Percentiles rank a stretch among this genome's conserved stretches.
Evolutionary conservation across 1,284 basidiomycete species (phyloP).

Genomic region (Ustilago nuda): DNA sequence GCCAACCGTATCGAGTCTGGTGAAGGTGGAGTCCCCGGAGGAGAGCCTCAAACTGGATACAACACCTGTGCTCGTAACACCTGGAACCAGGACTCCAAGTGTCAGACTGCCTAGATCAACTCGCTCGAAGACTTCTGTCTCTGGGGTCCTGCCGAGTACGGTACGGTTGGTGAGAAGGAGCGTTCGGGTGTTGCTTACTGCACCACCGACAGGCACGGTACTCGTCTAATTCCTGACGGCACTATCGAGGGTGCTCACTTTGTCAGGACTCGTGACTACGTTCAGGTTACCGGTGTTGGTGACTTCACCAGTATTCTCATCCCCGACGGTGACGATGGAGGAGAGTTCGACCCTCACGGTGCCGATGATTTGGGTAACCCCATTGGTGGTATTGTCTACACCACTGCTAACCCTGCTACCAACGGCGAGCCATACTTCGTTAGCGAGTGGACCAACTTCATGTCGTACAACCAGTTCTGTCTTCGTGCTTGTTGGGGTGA

Average conservation of each 20-base stretch:
- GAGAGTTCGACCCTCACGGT: conserved; percentile 67
- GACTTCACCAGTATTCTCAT: conserved; percentile 57
- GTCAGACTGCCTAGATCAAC: conserved; percentile 66
- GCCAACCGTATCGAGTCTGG: conserved; percentile 48
- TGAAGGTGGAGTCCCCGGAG: conserved; percentile 38
- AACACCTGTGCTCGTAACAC: conserved; percentile 53
- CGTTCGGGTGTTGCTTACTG: conserved; percentile 63
- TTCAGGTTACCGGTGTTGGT: conserved; percentile 63
- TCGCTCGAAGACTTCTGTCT: conserved; percentile 65
- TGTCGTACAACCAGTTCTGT: conserved; percentile 63
- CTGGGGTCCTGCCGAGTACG: conserved; percentile 54
- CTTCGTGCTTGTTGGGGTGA: conserved; percentile 61
- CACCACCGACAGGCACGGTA: conserved; percentile 64
- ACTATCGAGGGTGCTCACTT: conserved; percentile 65
- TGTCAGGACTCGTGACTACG: conserved; percentile 61
- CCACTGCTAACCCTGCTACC: conserved; percentile 56
- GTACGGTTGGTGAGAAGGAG: conserved; percentile 63
- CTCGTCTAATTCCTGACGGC: conserved; percentile 66
- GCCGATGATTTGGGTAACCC: conserved; percentile 62
- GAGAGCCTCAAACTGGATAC: conserved; percentile 57
- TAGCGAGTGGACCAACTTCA: conserved; percentile 64
- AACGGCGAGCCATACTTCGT: conserved; percentile 45
- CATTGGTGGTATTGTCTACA: conserved; percentile 63
- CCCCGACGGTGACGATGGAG: conserved; percentile 55
- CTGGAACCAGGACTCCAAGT: conserved; percentile 56